Base-by-base conservation (phyloP, 257 asterid species). In the Nyctanthes arbortristis region DNA sequence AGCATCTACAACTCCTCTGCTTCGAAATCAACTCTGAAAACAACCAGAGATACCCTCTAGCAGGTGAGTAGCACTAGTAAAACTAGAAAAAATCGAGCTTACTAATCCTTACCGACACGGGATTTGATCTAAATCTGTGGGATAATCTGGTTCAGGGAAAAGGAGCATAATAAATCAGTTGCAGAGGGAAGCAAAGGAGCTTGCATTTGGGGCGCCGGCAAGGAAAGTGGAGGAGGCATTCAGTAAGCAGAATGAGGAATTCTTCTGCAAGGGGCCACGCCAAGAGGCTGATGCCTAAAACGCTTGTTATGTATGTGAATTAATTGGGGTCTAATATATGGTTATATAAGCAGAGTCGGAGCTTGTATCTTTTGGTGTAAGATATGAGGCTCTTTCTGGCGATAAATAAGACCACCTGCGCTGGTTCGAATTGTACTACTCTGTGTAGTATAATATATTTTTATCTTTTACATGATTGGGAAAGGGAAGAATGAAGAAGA, bases 141-240 rank as follows among this genome's bases (percentile, higher is more conserved):
- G 47, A 3, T 30, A 2, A 34, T 7, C 1, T 16, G 4, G n/a
- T n/a, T n/a, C 69, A 71, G 92, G 96, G 55, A 86, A 28, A 72
- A 70, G 71, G 28, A 49, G 22, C 8, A 7, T 49, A 49, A 22
- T 49, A 4, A 49, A 49, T 18, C 58, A 49, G 9, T 49, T 86
- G 0, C 92, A 81, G 71, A 83, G 64, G 31, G 85, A 70, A 63
- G 96, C 98, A 1, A 82, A 85, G 71, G 84, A 86, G 74, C 35
- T 89, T 63, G 84, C 90, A 0, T 92, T 87, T 5, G 93, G 96
- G 1, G 37, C 73, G 12, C 75, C 90, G 4, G 86, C 86, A 14
- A 84, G 82, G 39, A 89, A 84, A n/a, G 96, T 92, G 27, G 96
- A 89, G 0, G 79, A 83, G 35, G 76, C 87, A 34, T 84, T 89